Base-by-base conservation (phyloP, 2,329 filamentous ascomycete species). In the Aspergillus vadensis region DNA sequence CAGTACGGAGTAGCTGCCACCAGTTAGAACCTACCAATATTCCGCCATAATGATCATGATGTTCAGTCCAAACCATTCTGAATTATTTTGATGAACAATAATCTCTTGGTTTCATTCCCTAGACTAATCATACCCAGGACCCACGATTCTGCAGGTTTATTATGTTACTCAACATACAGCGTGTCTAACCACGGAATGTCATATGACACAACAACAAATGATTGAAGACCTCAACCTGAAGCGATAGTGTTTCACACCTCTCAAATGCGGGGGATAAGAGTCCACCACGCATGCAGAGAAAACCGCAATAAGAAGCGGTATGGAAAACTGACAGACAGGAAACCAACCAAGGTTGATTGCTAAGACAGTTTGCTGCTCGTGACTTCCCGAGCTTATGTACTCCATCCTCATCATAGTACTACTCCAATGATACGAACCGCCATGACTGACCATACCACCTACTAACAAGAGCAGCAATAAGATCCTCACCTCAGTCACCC, bases 361-460 rank as follows among this genome's bases (percentile, higher is more conserved):
- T 6, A 17, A 17, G 27, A 12, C 25, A 43, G 39, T 7, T 25
- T 25, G 25, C 41, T 44, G 47, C 47, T 32, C 47, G 47, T 50
- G 47, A 50, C 47, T 50, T 50, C 47, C 47, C 47, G 47, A 47
- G 48, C 25, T 27, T 30, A 47, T 53, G 25, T 51, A 58, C 27
- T 43, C 54, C 53, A 17, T 36, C 27, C 48, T 57, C 44, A 12
- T 49, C 54, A 36, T 19, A n/a, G 39, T 21, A 10, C 23, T 21
- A 10, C 23, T 36, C 10, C 44, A 49, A 17, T 3, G 15, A 15
- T 14, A 36, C 32, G 15, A 32, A 10, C 47, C 14, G 9, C 47
- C 47, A 30, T 15, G 25, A 30, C 47, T n/a, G 17, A 4, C 7
- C 15, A 36, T 36, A 15, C 10, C 5, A 17, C 0, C 2, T n/a